phyloP scores from a whole-genome alignment of 345 rosid species.

The Abelmoschus esculentus region DNA sequence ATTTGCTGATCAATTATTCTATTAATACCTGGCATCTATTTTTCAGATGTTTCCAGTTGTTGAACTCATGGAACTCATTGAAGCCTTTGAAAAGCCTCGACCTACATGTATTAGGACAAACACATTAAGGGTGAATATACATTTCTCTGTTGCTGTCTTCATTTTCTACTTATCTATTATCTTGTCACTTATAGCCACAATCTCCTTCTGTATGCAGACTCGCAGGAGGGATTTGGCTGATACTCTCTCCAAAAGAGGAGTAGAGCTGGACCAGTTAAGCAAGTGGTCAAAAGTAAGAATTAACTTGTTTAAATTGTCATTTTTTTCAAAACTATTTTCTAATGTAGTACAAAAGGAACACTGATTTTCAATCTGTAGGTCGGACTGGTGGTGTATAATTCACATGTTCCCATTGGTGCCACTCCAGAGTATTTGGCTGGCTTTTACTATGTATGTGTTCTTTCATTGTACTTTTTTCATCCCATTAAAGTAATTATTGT shows the following conservation, averaged over 20 bases:
- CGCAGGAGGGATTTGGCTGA: conserved; percentile 88
- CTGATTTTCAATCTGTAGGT: conserved; percentile 37
- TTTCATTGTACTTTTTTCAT: conserved; percentile 3
- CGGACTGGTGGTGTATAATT: conserved; percentile 88
- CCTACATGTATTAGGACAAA: conserved; percentile 80
- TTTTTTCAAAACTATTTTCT: background rate
- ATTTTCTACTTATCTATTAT: conserved; percentile 11
- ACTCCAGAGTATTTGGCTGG: conserved; percentile 99
- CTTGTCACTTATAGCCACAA: background rate
- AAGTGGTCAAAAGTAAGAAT: conserved; percentile 86
- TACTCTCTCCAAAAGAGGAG: conserved; percentile 90
- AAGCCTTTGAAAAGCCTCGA: conserved; percentile 89
- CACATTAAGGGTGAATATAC: conserved; percentile 64
- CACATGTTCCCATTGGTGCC: conserved; percentile 94
- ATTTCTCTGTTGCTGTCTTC: conserved; percentile 7
- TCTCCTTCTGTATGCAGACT: conserved; percentile 35
- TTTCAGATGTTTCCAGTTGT: conserved; percentile 86
- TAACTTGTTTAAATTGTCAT: background rate
- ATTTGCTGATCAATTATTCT: background rate
- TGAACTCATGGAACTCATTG: conserved; percentile 86
- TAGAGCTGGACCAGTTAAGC: conserved; percentile 87
- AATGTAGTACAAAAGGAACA: background rate
- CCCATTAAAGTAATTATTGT: background rate
- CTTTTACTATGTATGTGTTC: conserved; percentile 57
- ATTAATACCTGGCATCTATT: conserved; percentile 14